Evolutionary conservation across 139 green algal genomes (phyloP), one percentile per base, ranked within the genome.

Genomic region (Bryopsis sp.): DNA sequence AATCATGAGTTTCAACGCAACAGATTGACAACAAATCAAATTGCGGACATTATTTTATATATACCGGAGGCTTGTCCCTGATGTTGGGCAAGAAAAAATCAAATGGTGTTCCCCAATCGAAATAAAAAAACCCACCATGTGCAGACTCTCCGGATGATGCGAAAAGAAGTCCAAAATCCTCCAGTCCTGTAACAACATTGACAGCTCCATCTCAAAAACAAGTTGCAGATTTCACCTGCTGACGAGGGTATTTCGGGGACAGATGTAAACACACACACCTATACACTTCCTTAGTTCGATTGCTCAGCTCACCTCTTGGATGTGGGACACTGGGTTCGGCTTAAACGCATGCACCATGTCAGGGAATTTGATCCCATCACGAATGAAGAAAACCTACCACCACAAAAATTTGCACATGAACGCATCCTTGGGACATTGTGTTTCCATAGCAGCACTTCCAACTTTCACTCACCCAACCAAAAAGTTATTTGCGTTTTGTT

Each of bases 321-420:
- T 89, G 90, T 97, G 85, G 72, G 47, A 91, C 81, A 94, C 93
- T 47, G 92, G 92, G 82, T 97, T 98, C 72, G 92, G 92, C 89
- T 98, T 98, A 43, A 97, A 83, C 2, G 84, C 81, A 67, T 97
- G 92, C 36, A 98, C 87, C 89, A 97, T 95, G 79, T 97, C 91
- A 0, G 91, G 91, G 74, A 97, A 97, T 80, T 95, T 95, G 69
- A 97, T 97, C 75, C 91, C 91, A 79, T 98, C 92, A 22, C 92
- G 81, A 57, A 96, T 89, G 73, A 93, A 94, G 69, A 94, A 94
- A 35, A 94, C 78, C 75, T 84, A 71, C 33, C 6, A 6, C 6
- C 5, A 33, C 59, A 67, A 8, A 11, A 24, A 33, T 7, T 19
- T 26, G 15, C 22, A 61, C 50, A 33, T 26, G 33, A 26, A 26